Percentiles rank a stretch among this genome's conserved stretches.
These are phyloP conservation scores for Sphaceloma murrayae DNA, from an alignment of 2,329 filamentous ascomycete species.

Conservation along the genomic window DNA sequence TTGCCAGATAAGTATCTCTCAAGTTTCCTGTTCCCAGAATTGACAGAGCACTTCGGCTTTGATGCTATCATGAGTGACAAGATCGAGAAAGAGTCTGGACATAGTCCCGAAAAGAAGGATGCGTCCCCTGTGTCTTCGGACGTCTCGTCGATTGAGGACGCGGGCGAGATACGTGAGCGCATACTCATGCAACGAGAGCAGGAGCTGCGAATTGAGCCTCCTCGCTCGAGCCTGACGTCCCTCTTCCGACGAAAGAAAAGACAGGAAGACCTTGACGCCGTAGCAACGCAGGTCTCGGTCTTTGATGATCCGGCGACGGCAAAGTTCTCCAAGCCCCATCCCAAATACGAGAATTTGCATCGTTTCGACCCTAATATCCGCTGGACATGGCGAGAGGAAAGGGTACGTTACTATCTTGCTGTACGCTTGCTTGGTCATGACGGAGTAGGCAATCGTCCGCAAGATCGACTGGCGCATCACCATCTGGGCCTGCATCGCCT, in stretches of 20 bases:
- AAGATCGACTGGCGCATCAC: slow-evolving; percentile 21
- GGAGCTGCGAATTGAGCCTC: too few relatives aligned
- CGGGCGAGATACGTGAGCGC: too few relatives aligned
- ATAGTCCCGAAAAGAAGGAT: too few relatives aligned
- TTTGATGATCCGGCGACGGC: slow-evolving; percentile 43
- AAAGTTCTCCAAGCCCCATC: slow-evolving; percentile 46
- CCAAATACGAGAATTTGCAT: slow-evolving; percentile 40
- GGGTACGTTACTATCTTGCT: slow-evolving; percentile 11
- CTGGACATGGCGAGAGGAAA: slow-evolving; percentile 24
- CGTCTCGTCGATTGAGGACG: too few relatives aligned
- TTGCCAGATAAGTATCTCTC: too few relatives aligned
- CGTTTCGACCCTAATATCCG: slow-evolving; percentile 34
- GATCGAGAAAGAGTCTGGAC: too few relatives aligned
- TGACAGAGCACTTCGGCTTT: too few relatives aligned
- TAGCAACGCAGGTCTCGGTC: slow-evolving; percentile 20
- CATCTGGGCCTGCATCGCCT: slow-evolving; percentile 21
- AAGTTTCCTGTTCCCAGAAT: too few relatives aligned
- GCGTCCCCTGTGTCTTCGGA: too few relatives aligned
- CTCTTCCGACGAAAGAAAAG: slow-evolving; percentile 4
- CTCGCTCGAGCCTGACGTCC: too few relatives aligned
- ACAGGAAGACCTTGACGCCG: slow-evolving; percentile 17
- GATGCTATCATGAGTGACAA: too few relatives aligned
- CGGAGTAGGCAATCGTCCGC: slow-evolving; percentile 20
- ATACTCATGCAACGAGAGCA: too few relatives aligned
- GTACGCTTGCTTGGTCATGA: not conserved